Percentiles rank a stretch among this genome's conserved stretches.
Evolutionary conservation across 345 rosid genomes (phyloP).

Genomic region (Cardiospermum halicacabum): DNA sequence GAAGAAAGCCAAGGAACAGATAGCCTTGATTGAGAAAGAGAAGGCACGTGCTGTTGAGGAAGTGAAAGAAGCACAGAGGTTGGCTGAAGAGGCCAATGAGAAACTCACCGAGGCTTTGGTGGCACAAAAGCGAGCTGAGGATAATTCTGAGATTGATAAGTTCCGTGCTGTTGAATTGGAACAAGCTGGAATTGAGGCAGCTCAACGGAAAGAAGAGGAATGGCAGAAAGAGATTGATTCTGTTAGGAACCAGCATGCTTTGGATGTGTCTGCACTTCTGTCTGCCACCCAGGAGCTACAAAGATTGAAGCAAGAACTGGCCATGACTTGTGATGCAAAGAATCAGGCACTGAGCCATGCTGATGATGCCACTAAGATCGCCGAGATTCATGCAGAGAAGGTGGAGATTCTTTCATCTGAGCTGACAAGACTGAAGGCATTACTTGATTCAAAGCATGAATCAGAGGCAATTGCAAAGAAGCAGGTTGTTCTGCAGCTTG

Average conservation of each 20-base stretch:
- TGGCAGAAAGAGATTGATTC: conserved; percentile 73
- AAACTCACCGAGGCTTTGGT: conserved; percentile 78
- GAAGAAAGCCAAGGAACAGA: conserved; percentile 77
- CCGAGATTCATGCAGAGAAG: conserved; percentile 73
- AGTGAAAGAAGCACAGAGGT: conserved; percentile 66
- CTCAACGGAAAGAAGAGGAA: conserved; percentile 78
- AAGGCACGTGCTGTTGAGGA: conserved; percentile 65
- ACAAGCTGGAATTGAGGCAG: conserved; percentile 82
- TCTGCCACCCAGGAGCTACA: conserved; percentile 73
- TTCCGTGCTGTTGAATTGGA: conserved; percentile 88
- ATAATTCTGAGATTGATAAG: conserved; percentile 80
- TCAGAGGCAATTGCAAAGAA: conserved; percentile 41
- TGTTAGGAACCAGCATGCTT: conserved; percentile 74
- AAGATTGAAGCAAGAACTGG: conserved; percentile 60
- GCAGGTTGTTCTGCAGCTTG: conserved; percentile 42
- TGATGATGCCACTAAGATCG: conserved; percentile 86
- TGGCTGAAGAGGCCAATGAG: conserved; percentile 58
- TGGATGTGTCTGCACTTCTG: conserved; percentile 71
- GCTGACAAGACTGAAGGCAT: conserved; percentile 50
- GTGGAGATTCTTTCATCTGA: conserved; percentile 80
- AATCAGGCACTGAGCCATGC: conserved; percentile 85
- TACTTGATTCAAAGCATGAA: conserved; percentile 72
- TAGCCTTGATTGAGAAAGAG: conserved; percentile 64
- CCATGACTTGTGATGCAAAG: conserved; percentile 69
- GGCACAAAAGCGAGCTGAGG: conserved; percentile 84